Base-by-base conservation (phyloP, 148 eudicot species). In the Cornus suecica region DNA sequence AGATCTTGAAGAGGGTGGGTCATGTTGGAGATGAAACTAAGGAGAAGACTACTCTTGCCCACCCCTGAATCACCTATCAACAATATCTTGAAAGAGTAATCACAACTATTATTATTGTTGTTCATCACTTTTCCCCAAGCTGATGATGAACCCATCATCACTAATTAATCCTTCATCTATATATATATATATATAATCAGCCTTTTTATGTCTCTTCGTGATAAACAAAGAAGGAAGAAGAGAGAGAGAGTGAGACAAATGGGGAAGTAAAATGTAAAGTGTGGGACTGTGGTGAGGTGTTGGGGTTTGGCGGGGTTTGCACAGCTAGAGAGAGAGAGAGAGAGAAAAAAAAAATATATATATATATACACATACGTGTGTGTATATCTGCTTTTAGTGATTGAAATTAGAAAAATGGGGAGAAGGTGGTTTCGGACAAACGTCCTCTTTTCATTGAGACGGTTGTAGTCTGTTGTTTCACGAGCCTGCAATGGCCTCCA, bases 11-110 rank as follows among this genome's bases (percentile, higher is more conserved):
- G 76, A 80, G 79, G 67, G 54, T 73, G 75, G 16, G 73, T 72
- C n/a, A 72, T 58, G 56, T 78, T 74, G 20, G 88, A 81, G 78
- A 85, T 78, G 74, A 89, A 87, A 68, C 86, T 87, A 67, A 85
- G 87, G 22, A 89, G 80, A 77, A 89, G 84, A 75, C 82, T 83
- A 68, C 88, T 89, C 74, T 89, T 89, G 31, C 92, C 92, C 0
- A 87, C 88, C 23, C 81, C 90, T 0, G 92, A 89, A 70, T 89
- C 92, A 20, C 92, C 92, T 7, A 82, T 82, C 81, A 85, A 63
- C 73, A 89, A 71, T 11, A 89, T 52, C 86, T 89, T 87, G 79
- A 87, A 89, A 25, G 92, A 89, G 78, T 85, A 89, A 69, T 89
- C 92, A 78, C 72, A 87, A 24, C 68, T 81, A 8, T 56, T 76